Conservation (phyloP, 2,329 filamentous ascomycete genomes). For the Xylariaceae sp. region DNA sequence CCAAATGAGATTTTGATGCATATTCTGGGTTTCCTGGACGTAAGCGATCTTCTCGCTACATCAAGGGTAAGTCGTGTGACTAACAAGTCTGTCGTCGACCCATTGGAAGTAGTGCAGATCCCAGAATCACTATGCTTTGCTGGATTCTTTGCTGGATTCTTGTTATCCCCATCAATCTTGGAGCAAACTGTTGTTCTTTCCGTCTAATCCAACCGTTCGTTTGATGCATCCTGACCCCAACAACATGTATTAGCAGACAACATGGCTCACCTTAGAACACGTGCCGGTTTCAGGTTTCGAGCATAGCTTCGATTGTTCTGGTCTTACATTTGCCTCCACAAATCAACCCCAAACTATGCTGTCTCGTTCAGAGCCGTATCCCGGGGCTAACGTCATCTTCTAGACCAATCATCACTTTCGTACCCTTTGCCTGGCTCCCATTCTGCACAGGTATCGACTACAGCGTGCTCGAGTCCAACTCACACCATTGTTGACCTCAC, state of each 20-base stretch:
- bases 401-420: slow-evolving; percentile 60
- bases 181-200: neutral
- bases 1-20: slow-evolving; percentile 54
- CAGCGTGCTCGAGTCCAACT: slow-evolving; percentile 51
- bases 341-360: neutral
- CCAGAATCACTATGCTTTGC: slow-evolving; percentile 1
- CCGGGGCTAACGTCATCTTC: slow-evolving; percentile 14
- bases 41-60: slow-evolving; percentile 49
- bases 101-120: neutral
- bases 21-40: slow-evolving; percentile 52
- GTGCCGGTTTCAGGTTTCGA: neutral
- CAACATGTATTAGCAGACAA: neutral
- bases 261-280: neutral
- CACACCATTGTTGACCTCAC: slow-evolving; percentile 50
- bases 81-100: neutral
- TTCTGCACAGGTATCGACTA: slow-evolving; percentile 59
- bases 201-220: slow-evolving; percentile 7
- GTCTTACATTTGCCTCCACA: neutral
- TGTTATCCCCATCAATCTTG: slow-evolving; percentile 7
- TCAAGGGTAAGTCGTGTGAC: slow-evolving; percentile 46
- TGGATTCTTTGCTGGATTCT: slow-evolving; percentile 9
- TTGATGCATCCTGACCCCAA: neutral
- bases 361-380: neutral
- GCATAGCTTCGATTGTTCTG: neutral
- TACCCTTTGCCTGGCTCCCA: slow-evolving; percentile 56